Conservation (phyloP, 179 eudicot species). For the Nepenthes alata region DNA sequence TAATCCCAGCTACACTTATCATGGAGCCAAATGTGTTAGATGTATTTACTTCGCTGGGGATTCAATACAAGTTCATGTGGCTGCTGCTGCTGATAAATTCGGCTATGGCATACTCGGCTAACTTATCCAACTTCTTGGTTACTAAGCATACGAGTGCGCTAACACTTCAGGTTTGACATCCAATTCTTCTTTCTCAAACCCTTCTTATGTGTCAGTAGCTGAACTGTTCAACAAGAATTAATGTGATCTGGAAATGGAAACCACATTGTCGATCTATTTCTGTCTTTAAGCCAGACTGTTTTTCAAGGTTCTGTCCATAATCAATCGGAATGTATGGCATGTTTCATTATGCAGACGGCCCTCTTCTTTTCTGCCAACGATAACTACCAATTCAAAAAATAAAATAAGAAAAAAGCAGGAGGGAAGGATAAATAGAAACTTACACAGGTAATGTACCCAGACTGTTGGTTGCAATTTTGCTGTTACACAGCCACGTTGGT, state of each 20-base stretch:
- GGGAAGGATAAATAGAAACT: no score
- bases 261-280: conserved; percentile 4
- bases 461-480: no score
- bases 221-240: no score
- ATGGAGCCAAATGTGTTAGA: conserved; percentile 77
- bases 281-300: not conserved
- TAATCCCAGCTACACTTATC: conserved; percentile 60
- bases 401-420: no score
- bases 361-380: no score
- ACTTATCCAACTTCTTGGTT: conserved; percentile 86
- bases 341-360: no score
- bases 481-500: no score
- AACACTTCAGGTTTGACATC: conserved; percentile 65
- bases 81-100: conserved; percentile 61
- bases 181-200: conserved; percentile 5
- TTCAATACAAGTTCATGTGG: conserved; percentile 56
- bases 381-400: no score
- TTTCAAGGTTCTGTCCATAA: not conserved
- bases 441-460: no score
- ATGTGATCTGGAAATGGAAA: not conserved
- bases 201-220: not conserved
- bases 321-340: no score
- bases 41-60: conserved; percentile 39
- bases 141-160: conserved; percentile 93
- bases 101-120: conserved; percentile 74